Conservation (phyloP, 257 asterid genomes). For the Thymus mandschuricus region DNA sequence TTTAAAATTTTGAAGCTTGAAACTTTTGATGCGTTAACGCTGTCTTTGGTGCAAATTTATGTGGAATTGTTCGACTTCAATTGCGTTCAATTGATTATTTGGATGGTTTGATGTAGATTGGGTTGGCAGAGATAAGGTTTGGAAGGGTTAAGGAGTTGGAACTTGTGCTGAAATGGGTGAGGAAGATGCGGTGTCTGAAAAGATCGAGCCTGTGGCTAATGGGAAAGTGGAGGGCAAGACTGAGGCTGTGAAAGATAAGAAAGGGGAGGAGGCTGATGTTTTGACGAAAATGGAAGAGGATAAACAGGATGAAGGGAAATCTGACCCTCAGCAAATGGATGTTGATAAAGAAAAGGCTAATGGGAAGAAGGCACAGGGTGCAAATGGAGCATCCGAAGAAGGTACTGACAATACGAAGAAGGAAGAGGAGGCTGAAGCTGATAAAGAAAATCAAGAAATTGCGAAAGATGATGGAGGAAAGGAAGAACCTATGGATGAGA, state of each 20-base stretch:
- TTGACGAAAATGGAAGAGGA: constrained; percentile 40
- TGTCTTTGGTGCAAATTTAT: background rate
- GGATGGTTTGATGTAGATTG: background rate
- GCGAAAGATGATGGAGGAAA: constrained; percentile 32
- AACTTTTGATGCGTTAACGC: background rate
- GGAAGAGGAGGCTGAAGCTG: constrained; percentile 30
- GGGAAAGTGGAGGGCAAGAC: constrained; percentile 41
- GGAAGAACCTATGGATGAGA: constrained; percentile 35
- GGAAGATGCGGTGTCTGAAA: constrained; percentile 55
- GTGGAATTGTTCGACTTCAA: background rate
- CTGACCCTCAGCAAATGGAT: constrained; percentile 46
- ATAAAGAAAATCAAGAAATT: constrained; percentile 33
- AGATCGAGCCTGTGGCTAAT: constrained; percentile 45
- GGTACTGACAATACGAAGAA: constrained; percentile 16
- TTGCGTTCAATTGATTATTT: background rate
- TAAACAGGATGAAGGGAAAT: constrained; percentile 30
- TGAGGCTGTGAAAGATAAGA: constrained; percentile 31
- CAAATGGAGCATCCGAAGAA: constrained; percentile 30
- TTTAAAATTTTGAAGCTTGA: constrained; percentile 4
- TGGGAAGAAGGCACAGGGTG: constrained; percentile 31
- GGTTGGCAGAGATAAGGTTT: constrained; percentile 20
- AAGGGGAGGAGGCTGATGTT: constrained; percentile 32
- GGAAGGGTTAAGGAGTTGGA: constrained; percentile 1
- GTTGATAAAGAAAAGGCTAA: constrained; percentile 48
- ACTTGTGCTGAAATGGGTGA: constrained; percentile 57